A percentile compares a stretch with the other conserved stretches of the same genome.
Evolutionary conservation across 768 basidiomycete species (phyloP).

Genomic region (Infundibulicybe gibba): DNA sequence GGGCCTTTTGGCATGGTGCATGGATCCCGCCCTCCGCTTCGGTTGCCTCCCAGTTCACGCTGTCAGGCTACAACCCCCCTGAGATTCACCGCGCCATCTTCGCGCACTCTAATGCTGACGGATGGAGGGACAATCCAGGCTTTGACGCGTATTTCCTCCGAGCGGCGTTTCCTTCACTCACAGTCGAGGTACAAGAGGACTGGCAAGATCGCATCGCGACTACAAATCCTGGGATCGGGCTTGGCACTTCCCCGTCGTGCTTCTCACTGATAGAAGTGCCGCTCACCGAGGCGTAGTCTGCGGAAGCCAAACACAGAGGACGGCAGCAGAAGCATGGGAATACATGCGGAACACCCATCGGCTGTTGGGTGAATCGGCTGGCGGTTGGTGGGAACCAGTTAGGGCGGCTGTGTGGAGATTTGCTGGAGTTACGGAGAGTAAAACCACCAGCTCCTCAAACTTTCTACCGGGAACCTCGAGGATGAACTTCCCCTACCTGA

Average conservation of each 20-base stretch:
- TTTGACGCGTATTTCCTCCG: constrained; percentile 79
- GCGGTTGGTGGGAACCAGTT: constrained; percentile 81
- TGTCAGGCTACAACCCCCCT: constrained; percentile 31
- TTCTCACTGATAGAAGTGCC: constrained; percentile 75
- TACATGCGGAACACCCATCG: constrained; percentile 32
- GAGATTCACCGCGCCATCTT: constrained; percentile 70
- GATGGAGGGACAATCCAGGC: constrained; percentile 74
- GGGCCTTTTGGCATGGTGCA: constrained; percentile 70
- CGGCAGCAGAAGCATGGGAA: constrained; percentile 65
- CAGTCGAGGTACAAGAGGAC: constrained; percentile 65
- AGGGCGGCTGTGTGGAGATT: constrained; percentile 63
- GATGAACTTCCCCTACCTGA: constrained; percentile 36
- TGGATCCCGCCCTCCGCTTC: constrained; percentile 20
- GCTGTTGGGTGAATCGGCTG: constrained; percentile 36
- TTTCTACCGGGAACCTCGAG: constrained; percentile 11
- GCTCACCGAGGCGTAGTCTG: constrained; percentile 66
- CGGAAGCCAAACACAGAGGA: constrained; percentile 64
- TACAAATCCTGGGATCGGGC: constrained; percentile 38
- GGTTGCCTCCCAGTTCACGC: constrained; percentile 5
- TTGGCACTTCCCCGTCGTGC: constrained; percentile 68
- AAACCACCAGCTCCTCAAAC: neutral
- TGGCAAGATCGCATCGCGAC: constrained; percentile 60
- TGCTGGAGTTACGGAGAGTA: constrained; percentile 39
- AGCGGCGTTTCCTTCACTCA: constrained; percentile 65
- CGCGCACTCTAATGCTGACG: constrained; percentile 49